Evolutionary conservation across 768 basidiomycete species (phyloP), one percentile per base, ranked within the genome.

Genomic region (Tricholoma sp.): DNA sequence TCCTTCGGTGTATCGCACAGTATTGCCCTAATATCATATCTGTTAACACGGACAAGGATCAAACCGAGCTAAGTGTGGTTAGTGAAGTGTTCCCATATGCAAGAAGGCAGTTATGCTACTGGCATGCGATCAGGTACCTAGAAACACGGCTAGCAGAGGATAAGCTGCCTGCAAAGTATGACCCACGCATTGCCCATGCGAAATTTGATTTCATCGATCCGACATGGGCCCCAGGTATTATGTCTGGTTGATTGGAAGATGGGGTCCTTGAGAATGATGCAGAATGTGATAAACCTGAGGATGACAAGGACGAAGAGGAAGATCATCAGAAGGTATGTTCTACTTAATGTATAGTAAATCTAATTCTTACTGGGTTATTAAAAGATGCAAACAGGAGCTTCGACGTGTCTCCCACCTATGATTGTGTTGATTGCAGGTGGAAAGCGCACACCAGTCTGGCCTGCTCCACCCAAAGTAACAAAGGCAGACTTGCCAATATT

Each of bases 101-200:
- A 3, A 71, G 71, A 50, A 67, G 71, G 29, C 71, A 71, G 57
- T 52, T 73, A 0, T 73, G 71, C 57, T 67, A 69, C 41, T 73
- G 71, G 72, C 72, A 73, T 51, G 63, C 55, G 1, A 59, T 71
- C 21, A 55, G 45, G 2, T 66, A 68, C 12, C 19, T 70, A 10
- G 65, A 68, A 21, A 50, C 61, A 32, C 58, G 63, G 0, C 52
- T 72, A 0, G 57, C 63, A 8, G 64, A 67, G 35, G 57, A 63
- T 29, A 67, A 63, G n/a, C 59, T 59, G 35, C 66, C 64, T 0
- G 61, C 66, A 12, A 21, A 37, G 7, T 67, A 67, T 49, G 62
- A 64, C 34, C 60, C 60, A 4, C 27, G 59, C 4, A 47, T 43
- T 14, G 63, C 64, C 6, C 56, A 67, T 34, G 7, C 32, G 9